Conservation (phyloP, 176 grass and related monocot species). For the Ensete glaucum region DNA sequence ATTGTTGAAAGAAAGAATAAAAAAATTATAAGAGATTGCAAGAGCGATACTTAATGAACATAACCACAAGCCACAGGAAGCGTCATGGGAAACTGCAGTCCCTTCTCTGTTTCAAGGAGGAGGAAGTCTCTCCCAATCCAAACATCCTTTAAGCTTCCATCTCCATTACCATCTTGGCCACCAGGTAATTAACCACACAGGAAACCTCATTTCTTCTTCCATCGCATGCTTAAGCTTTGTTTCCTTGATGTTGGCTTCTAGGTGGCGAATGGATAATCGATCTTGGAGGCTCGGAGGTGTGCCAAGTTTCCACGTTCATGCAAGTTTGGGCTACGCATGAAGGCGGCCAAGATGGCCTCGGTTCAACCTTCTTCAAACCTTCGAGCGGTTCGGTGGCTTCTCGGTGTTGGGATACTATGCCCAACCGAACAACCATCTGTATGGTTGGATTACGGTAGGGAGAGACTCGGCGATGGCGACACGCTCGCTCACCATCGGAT, state of each 20-base stretch:
- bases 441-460: conserved; percentile 42
- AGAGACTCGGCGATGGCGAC: conserved; percentile 5
- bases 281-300: conserved; percentile 42
- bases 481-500: conserved; percentile 36
- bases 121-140: conserved; percentile 32
- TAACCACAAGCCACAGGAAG: too few relatives aligned
- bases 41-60: too few relatives aligned
- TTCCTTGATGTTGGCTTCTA: conserved; percentile 3
- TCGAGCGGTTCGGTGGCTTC: conserved; percentile 34
- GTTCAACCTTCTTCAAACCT: conserved; percentile 54
- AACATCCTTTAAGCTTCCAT: conserved; percentile 33
- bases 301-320: conserved; percentile 39
- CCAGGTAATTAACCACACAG: conserved; percentile 31
- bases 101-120: not conserved
- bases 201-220: not conserved
- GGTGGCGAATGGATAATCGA: conserved; percentile 58
- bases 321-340: conserved; percentile 56
- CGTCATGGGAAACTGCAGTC: not conserved
- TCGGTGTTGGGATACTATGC: conserved; percentile 51
- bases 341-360: conserved; percentile 42
- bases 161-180: conserved; percentile 33
- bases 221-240: not conserved
- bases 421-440: conserved; percentile 60
- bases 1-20: too few relatives aligned
- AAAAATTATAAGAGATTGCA: too few relatives aligned